phyloP scores from a whole-genome alignment of 2,329 filamentous ascomycete genomes.

The Septoria linicola region DNA sequence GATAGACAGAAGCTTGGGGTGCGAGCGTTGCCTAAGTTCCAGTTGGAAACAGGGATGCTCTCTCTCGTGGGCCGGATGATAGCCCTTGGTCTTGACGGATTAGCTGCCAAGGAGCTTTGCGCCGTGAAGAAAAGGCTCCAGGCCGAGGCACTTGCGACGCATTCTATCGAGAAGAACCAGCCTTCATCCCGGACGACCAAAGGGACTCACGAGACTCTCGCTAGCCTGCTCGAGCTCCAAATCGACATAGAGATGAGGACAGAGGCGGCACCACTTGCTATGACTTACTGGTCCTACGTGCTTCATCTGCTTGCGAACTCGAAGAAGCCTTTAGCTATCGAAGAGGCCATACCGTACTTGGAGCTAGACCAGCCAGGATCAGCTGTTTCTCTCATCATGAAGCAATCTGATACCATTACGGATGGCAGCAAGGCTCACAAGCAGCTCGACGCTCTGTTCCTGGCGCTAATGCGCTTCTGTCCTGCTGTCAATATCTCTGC shows the following conservation, averaged over 20 bases:
- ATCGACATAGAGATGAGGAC: constrained; percentile 42
- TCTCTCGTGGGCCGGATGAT: constrained; percentile 67
- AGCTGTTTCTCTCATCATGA: constrained; percentile 57
- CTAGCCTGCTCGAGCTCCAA: constrained; percentile 63
- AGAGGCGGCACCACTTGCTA: constrained; percentile 53
- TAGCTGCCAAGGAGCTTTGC: constrained; percentile 67
- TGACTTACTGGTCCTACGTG: constrained; percentile 63
- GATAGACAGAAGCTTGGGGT: constrained; percentile 53
- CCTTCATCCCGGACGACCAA: background rate
- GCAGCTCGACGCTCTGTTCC: constrained; percentile 66
- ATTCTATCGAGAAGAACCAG: background rate
- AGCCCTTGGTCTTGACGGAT: constrained; percentile 62
- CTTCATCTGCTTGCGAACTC: constrained; percentile 62
- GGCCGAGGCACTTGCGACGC: background rate
- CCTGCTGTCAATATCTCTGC: constrained; percentile 66
- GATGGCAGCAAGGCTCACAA: constrained; percentile 57
- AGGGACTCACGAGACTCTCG: constrained; percentile 45
- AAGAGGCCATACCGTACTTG: constrained; percentile 58
- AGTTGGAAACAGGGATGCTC: constrained; percentile 72
- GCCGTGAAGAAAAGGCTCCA: constrained; percentile 65
- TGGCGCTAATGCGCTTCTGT: constrained; percentile 63
- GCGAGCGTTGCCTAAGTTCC: constrained; percentile 59
- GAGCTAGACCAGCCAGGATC: constrained; percentile 55
- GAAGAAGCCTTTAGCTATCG: constrained; percentile 60
- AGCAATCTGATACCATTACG: constrained; percentile 50